Base-by-base conservation (phyloP, 345 rosid species). In the Lumnitzera racemosa region DNA sequence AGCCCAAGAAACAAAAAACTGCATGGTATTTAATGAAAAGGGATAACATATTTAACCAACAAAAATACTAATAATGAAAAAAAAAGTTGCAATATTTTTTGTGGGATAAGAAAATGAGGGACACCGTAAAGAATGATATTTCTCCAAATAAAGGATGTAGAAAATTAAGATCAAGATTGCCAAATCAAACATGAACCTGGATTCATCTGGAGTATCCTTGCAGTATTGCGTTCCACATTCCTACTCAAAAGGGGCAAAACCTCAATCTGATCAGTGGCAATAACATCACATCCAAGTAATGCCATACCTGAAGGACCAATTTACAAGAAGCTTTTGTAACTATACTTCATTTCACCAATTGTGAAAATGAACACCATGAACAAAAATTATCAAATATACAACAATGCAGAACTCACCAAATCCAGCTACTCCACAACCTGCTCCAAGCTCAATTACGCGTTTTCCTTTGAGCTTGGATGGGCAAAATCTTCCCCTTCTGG, bases 341-440 rank as follows among this genome's bases (percentile, higher is more conserved):
- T 36, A 36, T 36, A 36, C 43, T 36, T 36, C 43, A 2, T 36
- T 36, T 36, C 43, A 36, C 1, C 43, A 36, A 36, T 36, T 36
- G 43, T 36, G 43, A n/a, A 24, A 43, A 13, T 49, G 5, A 61
- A 17, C 43, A 14, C 20, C 47, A 43, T 12, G 31, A 57, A 20
- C 11, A 41, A 49, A 41, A 11, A 27, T 47, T 3, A 49, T 17
- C 2, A 67, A 14, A 49, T 43, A 4, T 9, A 13, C 23, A 48
- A 47, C 25, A 61, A 68, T 65, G 55, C 24, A 58, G 50, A 62
- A 83, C 95, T 68, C 76, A 85, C 98, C 98, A 72, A 89, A 89
- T 53, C 98, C 96, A 49, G 96, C 92, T 48, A 91, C 94, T 36
- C 98, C 96, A 58, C 98, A 91, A 61, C 98, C 98, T 0, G 96